phyloP scores from a whole-genome alignment of 2,329 filamentous ascomycete species.

The Aspergillus aculeatus region DNA sequence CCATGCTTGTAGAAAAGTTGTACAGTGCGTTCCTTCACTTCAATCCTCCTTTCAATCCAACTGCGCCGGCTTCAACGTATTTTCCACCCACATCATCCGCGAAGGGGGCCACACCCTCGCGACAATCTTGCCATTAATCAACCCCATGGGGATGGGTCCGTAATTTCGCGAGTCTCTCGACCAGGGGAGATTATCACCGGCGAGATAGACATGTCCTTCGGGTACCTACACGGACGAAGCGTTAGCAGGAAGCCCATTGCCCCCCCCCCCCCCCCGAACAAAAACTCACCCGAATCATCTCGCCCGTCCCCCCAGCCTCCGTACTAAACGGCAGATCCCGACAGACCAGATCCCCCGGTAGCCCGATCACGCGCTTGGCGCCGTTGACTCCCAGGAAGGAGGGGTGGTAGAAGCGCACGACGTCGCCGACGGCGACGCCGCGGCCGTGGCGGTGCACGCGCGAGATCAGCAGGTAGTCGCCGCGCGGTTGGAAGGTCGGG shows the following conservation, averaged over 20 bases:
- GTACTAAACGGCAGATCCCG: constrained; percentile 40
- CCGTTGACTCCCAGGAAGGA: constrained; percentile 59
- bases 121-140: constrained; percentile 80
- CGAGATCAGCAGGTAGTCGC: constrained; percentile 68
- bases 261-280: background rate
- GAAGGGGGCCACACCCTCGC: constrained; percentile 46
- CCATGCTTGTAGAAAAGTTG: background rate
- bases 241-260: background rate
- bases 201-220: constrained; percentile 85
- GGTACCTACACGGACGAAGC: constrained; percentile 62
- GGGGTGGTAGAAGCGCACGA: constrained; percentile 77
- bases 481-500: constrained; percentile 69
- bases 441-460: constrained; percentile 69
- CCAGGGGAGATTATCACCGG: constrained; percentile 80
- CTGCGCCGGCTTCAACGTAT: constrained; percentile 37
- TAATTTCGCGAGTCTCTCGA: constrained; percentile 85
- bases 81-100: constrained; percentile 37
- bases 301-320: constrained; percentile 30
- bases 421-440: constrained; percentile 71
- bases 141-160: constrained; percentile 79
- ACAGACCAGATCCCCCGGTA: constrained; percentile 62
- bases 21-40: background rate
- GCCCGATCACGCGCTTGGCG: constrained; percentile 75
- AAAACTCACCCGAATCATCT: constrained; percentile 52
- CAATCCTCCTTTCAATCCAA: constrained; percentile 12